These are phyloP conservation scores for Botrytis hyacinthi DNA, from an alignment of 2,329 filamentous ascomycete genomes.

Conservation along the genomic window DNA sequence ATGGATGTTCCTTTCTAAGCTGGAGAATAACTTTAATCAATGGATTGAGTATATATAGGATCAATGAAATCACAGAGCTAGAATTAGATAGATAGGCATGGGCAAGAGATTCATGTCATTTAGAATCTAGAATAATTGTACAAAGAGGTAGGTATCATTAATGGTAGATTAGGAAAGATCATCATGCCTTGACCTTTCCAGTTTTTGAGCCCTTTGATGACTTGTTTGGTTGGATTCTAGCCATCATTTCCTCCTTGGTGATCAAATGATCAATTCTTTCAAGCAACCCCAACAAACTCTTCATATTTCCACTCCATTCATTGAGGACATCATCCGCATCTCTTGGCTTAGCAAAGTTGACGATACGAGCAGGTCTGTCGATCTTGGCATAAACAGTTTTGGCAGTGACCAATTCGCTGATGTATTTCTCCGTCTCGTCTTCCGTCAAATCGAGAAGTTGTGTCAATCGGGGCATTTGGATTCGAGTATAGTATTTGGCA, in stretches of 20 bases:
- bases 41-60: background rate
- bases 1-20: slow-evolving; percentile 65
- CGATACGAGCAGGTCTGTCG: slow-evolving; percentile 85
- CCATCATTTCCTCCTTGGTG: slow-evolving; percentile 99
- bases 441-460: slow-evolving; percentile 88
- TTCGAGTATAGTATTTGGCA: slow-evolving; percentile 98
- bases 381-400: slow-evolving; percentile 99
- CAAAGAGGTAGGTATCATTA: slow-evolving; percentile 34
- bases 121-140: slow-evolving; percentile 39
- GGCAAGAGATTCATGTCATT: slow-evolving; percentile 31
- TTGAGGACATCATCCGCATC: slow-evolving; percentile 96
- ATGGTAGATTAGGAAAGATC: slow-evolving; percentile 20
- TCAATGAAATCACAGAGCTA: background rate
- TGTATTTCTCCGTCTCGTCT: slow-evolving; percentile 98
- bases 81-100: slow-evolving; percentile 23
- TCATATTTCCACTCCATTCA: slow-evolving; percentile 99
- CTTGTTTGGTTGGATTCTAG: slow-evolving; percentile 73
- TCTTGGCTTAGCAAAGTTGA: slow-evolving; percentile 91
- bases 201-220: slow-evolving; percentile 38
- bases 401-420: slow-evolving; percentile 91
- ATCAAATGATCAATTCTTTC: slow-evolving; percentile 97
- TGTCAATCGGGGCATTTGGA: slow-evolving; percentile 86
- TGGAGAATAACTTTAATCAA: background rate
- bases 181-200: slow-evolving; percentile 37
- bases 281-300: slow-evolving; percentile 78